Evolutionary conservation across 1,284 basidiomycete genomes (phyloP).

Genomic region (Sutorius eximius): DNA sequence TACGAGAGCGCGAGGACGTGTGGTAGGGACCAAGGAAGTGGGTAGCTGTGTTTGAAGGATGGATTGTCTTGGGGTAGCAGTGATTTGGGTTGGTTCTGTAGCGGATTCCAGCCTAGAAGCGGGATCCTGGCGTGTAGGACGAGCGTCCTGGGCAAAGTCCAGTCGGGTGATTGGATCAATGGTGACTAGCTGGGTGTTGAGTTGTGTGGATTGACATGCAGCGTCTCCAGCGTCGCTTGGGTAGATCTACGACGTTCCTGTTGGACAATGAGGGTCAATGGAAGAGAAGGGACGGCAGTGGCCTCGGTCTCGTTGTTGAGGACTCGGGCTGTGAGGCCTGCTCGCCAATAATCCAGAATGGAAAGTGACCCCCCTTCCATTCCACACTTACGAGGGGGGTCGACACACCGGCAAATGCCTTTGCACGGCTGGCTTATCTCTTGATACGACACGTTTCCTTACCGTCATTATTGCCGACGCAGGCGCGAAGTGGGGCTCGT

Average conservation of each 20-base stretch:
- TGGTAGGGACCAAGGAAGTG: slow-evolving; percentile 55
- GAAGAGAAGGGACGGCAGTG: slow-evolving; percentile 16
- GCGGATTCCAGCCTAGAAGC: slow-evolving; percentile 48
- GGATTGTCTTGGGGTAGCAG: slow-evolving; percentile 26
- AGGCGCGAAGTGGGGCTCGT: neutral
- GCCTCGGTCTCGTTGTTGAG: slow-evolving; percentile 28
- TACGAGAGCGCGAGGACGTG: slow-evolving; percentile 60
- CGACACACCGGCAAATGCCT: slow-evolving; percentile 1
- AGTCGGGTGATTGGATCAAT: slow-evolving; percentile 68
- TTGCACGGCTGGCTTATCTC: neutral
- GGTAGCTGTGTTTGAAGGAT: slow-evolving; percentile 32
- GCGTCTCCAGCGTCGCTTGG: slow-evolving; percentile 25
- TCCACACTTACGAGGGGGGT: slow-evolving; percentile 15
- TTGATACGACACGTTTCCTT: neutral
- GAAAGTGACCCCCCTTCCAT: slow-evolving; percentile 36
- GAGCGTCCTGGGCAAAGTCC: slow-evolving; percentile 55
- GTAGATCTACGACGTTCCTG: slow-evolving; percentile 21
- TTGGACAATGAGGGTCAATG: slow-evolving; percentile 21
- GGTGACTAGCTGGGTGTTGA: slow-evolving; percentile 43
- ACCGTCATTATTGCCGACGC: neutral
- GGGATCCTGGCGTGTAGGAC: slow-evolving; percentile 46
- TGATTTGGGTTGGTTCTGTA: slow-evolving; percentile 33
- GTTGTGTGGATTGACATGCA: slow-evolving; percentile 34
- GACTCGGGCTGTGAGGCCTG: slow-evolving; percentile 31
- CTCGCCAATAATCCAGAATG: slow-evolving; percentile 21